phyloP scores from a whole-genome alignment of 257 asterid genomes.

The Paraleonurus japonicus region DNA sequence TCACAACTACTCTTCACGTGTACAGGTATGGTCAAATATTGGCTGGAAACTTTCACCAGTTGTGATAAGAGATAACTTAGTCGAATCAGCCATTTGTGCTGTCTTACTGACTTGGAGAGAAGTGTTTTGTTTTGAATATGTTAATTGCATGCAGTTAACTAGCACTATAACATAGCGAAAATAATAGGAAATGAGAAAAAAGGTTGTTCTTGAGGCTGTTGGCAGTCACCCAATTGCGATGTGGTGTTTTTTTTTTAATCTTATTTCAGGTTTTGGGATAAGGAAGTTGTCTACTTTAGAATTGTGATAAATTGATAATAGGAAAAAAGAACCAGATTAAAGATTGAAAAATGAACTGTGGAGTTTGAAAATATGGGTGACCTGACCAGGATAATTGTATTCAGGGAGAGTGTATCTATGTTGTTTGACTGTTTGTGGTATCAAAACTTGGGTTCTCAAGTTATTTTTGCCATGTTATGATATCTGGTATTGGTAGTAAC shows the following conservation, averaged over 20 bases:
- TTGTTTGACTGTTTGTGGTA: neutral
- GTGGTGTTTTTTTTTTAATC: slow-evolving; percentile 6
- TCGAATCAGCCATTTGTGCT: neutral
- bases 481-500: neutral
- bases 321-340: neutral
- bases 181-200: slow-evolving; percentile 2
- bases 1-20: slow-evolving; percentile 87
- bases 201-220: neutral
- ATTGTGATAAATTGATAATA: neutral
- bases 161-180: neutral
- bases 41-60: slow-evolving; percentile 10
- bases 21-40: slow-evolving; percentile 44
- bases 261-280: slow-evolving; percentile 7
- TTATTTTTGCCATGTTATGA: neutral
- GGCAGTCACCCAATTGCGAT: neutral
- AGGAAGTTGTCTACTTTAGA: neutral
- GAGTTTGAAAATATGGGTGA: slow-evolving; percentile 13
- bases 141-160: neutral
- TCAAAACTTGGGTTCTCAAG: slow-evolving; percentile 7
- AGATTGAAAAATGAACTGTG: neutral
- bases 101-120: slow-evolving; percentile 8
- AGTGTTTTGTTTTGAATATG: slow-evolving; percentile 5
- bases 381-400: slow-evolving; percentile 16
- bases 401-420: neutral
- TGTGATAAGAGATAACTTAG: slow-evolving; percentile 1